Percentiles rank a stretch among this genome's conserved stretches.
These are phyloP conservation scores for Exutisphaerella laricina DNA, from an alignment of 2,329 filamentous ascomycete genomes.

Conservation along the genomic window DNA sequence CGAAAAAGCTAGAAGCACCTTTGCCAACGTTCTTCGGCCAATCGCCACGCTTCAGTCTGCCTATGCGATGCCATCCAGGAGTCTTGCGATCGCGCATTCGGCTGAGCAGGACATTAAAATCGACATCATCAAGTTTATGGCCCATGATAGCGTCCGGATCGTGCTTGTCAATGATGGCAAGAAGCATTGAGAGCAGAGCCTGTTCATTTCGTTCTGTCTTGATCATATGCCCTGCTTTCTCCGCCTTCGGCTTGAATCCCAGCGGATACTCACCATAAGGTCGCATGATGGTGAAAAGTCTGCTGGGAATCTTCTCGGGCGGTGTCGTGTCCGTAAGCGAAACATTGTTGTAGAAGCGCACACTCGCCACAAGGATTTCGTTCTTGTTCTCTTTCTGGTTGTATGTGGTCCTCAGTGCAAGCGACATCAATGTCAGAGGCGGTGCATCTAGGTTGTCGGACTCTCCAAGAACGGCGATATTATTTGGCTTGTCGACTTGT, in stretches of 20 bases:
- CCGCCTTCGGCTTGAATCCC: conserved; percentile 74
- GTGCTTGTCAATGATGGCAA: conserved; percentile 78
- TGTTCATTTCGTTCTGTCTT: conserved; percentile 78
- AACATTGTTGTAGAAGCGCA: conserved; percentile 87
- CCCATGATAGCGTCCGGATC: conserved; percentile 93
- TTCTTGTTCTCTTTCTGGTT: conserved; percentile 94
- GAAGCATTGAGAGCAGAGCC: conserved; percentile 79
- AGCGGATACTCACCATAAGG: conserved; percentile 75
- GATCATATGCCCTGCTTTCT: conserved; percentile 69
- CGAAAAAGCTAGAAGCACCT: conserved; percentile 83
- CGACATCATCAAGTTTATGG: conserved; percentile 93
- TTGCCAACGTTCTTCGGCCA: conserved; percentile 88
- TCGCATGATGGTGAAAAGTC: conserved; percentile 86
- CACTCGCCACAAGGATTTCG: conserved; percentile 86
- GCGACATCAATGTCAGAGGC: conserved; percentile 90
- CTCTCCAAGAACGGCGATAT: conserved; percentile 66
- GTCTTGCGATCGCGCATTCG: conserved; percentile 86
- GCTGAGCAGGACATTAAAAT: conserved; percentile 85
- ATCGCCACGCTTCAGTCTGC: conserved; percentile 71
- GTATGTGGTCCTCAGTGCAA: conserved; percentile 80
- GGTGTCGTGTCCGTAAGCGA: conserved; percentile 81
- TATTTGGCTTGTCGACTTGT: conserved; percentile 69
- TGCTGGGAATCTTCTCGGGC: conserved; percentile 80
- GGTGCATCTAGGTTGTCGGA: conserved; percentile 77
- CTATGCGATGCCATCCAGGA: conserved; percentile 89